A percentile compares a stretch with the other conserved stretches of the same genome.
These are phyloP conservation scores for Clitocybe nebularis DNA, from an alignment of 1,284 basidiomycete species.

Conservation along the genomic window DNA sequence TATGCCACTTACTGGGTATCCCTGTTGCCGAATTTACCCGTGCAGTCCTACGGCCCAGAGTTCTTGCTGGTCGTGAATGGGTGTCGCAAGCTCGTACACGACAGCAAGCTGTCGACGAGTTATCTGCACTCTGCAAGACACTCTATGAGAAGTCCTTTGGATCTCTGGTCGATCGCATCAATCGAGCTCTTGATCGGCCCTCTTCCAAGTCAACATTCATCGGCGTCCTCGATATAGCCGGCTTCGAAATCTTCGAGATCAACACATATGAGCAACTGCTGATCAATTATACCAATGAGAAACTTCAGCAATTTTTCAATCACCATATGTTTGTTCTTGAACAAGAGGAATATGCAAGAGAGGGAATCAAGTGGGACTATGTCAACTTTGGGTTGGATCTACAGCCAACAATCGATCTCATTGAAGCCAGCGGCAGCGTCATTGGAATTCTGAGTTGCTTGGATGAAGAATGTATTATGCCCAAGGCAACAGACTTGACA, in stretches of 20 bases:
- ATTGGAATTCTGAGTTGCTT: conserved; percentile 94
- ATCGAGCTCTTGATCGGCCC: conserved; percentile 90
- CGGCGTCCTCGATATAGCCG: conserved; percentile 98
- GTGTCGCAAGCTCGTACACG: conserved; percentile 90
- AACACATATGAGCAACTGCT: conserved; percentile 97
- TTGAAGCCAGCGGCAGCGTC: conserved; percentile 72
- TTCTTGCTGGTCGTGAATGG: conserved; percentile 96
- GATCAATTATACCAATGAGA: conserved; percentile 99
- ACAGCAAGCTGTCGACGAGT: conserved; percentile 92
- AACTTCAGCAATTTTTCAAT: conserved; percentile 96
- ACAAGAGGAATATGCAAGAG: conserved; percentile 97
- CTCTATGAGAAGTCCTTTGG: conserved; percentile 98
- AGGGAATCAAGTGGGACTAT: conserved; percentile 98
- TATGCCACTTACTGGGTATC: conserved; percentile 93
- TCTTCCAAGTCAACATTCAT: conserved; percentile 95
- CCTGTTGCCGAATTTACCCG: conserved; percentile 86
- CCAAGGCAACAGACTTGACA: conserved; percentile 91
- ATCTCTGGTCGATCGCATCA: conserved; percentile 91
- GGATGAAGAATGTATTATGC: conserved; percentile 99
- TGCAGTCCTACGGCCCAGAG: conserved; percentile 83
- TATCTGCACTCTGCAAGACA: conserved; percentile 91
- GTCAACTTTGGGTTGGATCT: conserved; percentile 98
- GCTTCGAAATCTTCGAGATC: conserved; percentile 93
- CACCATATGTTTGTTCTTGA: conserved; percentile 99
- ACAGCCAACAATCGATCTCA: conserved; percentile 98